Base-by-base conservation (phyloP, 805 yeast genomes). In the Candida awuae region DNA sequence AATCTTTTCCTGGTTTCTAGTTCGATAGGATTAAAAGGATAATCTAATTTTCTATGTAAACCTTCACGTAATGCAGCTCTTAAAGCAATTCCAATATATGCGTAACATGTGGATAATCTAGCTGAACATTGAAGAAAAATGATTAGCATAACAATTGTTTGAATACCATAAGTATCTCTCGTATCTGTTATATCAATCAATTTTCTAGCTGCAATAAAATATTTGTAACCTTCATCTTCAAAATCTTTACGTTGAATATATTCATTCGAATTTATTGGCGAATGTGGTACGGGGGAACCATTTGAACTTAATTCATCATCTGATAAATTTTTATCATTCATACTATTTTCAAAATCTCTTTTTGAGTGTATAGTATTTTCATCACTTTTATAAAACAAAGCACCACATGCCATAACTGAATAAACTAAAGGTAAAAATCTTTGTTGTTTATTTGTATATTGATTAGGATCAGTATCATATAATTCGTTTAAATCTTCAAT, bases 81-180 rank as follows among this genome's bases (percentile, higher is more conserved):
- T 34, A 86, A 60, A 0, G 94, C 96, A 38, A 85, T 79, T 7
- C 96, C 95, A 45, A 86, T 83, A 56, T 85, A 87, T 0, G 94
- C 80, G 57, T 87, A 86, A 57, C 95, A 85, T 1, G 94, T 82
- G 1, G 90, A 79, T 41, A 87, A 65, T 47, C 92, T 70, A 0
- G 95, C 95, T 3, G 94, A 81, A 53, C 94, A 85, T 59, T 87
- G 95, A 35, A 87, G 62, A 59, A 84, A 87, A 46, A 86, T 67
- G 17, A 84, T 79, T 71, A 87, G 67, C 88, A 85, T 84, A 25
- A 87, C 85, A 39, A 86, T 71, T 0, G 95, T 79, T 60, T 86
- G 95, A 44, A 86, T 84, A 9, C 92, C 80, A 48, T 75, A 77
- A 6, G 83, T 71, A 56, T 84, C 95, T 13, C 87, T 73, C 2